A percentile compares a stretch with the other conserved stretches of the same genome.
Conservation (phyloP, 2,329 filamentous ascomycete species). For the Cyclaneusma minus region DNA sequence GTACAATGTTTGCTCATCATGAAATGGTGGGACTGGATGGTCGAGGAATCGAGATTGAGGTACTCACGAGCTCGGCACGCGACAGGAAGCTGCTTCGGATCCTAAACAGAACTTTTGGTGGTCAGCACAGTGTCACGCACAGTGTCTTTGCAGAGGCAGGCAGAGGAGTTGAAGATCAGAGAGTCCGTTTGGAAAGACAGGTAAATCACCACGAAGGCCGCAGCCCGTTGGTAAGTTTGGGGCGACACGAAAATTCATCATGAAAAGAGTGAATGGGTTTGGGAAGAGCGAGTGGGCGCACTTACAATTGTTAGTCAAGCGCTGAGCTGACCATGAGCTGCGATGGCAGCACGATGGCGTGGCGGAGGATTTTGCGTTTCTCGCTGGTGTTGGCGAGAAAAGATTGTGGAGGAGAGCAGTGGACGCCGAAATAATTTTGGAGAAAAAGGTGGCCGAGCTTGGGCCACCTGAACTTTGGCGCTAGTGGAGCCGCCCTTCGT, state of each 20-base stretch:
- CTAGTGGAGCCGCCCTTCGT: too few relatives aligned
- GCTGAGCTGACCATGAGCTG: too few relatives aligned
- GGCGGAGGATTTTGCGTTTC: too few relatives aligned
- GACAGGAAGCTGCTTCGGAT: conserved; percentile 7
- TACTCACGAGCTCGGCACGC: too few relatives aligned
- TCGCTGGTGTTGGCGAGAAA: too few relatives aligned
- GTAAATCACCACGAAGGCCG: conserved; percentile 36
- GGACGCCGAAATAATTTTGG: too few relatives aligned
- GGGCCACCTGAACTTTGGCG: too few relatives aligned
- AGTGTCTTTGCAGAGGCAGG: background rate
- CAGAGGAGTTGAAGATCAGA: conserved; percentile 21
- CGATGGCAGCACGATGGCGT: too few relatives aligned
- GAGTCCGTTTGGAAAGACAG: conserved; percentile 42
- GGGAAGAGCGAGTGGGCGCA: conserved; percentile 1
- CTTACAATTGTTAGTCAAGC: too few relatives aligned
- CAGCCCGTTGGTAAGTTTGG: conserved; percentile 34
- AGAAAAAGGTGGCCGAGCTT: too few relatives aligned
- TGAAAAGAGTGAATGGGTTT: conserved; percentile 10
- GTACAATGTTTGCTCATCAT: conserved; percentile 27
- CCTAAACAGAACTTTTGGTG: conserved; percentile 10
- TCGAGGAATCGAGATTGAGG: conserved; percentile 11
- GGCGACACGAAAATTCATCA: conserved; percentile 44
- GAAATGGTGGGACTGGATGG: conserved; percentile 7
- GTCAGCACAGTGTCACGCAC: conserved; percentile 1
- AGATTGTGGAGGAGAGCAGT: too few relatives aligned